Evolutionary conservation across 2,329 filamentous ascomycete species (phyloP).

Genomic region (Fusarium guadeloupense): DNA sequence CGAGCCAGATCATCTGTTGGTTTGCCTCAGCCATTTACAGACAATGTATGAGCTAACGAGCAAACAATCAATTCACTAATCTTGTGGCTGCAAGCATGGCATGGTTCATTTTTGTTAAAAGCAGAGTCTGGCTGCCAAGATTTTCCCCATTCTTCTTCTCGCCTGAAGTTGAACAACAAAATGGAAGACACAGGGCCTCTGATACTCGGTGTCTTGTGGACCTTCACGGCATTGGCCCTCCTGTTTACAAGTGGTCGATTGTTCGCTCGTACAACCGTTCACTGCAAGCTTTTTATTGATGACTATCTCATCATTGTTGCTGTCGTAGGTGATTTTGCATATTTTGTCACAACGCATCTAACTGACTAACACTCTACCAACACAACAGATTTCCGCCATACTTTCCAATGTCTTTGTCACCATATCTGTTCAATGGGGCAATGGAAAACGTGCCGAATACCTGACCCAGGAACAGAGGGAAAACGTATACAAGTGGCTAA

Average conservation of each 20-base stretch:
- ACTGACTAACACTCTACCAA: not conserved
- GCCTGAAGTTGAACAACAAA: no score
- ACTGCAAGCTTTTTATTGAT: conserved; percentile 21
- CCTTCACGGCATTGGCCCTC: conserved; percentile 21
- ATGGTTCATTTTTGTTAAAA: no score
- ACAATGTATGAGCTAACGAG: not conserved
- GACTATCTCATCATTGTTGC: conserved; percentile 27
- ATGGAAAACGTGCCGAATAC: conserved; percentile 31
- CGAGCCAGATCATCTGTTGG: not conserved
- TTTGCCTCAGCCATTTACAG: not conserved
- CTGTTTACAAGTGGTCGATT: conserved; percentile 23
- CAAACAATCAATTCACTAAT: not conserved
- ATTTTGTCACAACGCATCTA: not conserved
- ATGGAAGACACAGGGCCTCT: conserved; percentile 27
- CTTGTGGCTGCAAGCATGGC: not conserved
- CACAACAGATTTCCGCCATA: conserved; percentile 21
- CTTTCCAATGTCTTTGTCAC: conserved; percentile 29
- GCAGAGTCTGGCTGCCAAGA: no score
- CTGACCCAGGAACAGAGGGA: conserved; percentile 9
- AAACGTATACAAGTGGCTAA: conserved; percentile 7
- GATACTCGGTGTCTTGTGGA: conserved; percentile 30
- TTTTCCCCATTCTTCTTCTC: no score
- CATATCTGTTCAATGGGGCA: conserved; percentile 30
- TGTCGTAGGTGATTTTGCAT: not conserved
- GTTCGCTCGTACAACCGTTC: conserved; percentile 19